Percentiles rank a stretch among this genome's conserved stretches.
phyloP scores from a whole-genome alignment of 768 basidiomycete genomes.

The Strobilomyces dryophilus region DNA sequence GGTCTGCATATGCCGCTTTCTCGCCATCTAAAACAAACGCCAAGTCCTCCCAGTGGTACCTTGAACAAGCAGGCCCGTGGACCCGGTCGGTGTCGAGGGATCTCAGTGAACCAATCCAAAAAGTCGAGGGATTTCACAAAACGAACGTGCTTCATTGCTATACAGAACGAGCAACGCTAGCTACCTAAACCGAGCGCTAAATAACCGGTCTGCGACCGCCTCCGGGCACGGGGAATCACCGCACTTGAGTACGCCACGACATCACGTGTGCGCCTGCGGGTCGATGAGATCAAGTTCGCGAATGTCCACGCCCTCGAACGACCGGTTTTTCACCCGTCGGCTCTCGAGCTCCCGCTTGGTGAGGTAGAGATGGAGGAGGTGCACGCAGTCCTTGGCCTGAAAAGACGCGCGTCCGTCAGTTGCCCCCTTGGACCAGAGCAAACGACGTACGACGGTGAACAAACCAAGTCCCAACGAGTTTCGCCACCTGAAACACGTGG shows the following conservation, averaged over 20 bases:
- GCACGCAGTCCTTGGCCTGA: conserved; percentile 64
- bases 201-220: background rate
- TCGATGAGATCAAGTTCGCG: conserved; percentile 62
- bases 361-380: conserved; percentile 65
- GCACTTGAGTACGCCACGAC: background rate
- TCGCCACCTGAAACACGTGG: conserved; percentile 44
- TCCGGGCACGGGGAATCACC: no score
- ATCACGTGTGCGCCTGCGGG: conserved; percentile 18
- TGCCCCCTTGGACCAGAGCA: background rate
- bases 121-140: no score
- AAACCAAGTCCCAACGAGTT: conserved; percentile 66
- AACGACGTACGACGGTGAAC: conserved; percentile 54
- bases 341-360: conserved; percentile 69
- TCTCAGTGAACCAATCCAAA: no score
- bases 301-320: conserved; percentile 72
- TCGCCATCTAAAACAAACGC: no score
- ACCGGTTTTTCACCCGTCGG: conserved; percentile 60
- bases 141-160: no score
- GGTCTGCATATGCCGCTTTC: no score
- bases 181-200: no score
- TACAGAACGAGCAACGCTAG: no score
- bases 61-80: no score
- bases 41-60: no score
- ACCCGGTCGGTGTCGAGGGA: no score
- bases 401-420: background rate